Conservation (phyloP, 192 early-diverging fungal species). For the Entophlyctis luteolus region DNA sequence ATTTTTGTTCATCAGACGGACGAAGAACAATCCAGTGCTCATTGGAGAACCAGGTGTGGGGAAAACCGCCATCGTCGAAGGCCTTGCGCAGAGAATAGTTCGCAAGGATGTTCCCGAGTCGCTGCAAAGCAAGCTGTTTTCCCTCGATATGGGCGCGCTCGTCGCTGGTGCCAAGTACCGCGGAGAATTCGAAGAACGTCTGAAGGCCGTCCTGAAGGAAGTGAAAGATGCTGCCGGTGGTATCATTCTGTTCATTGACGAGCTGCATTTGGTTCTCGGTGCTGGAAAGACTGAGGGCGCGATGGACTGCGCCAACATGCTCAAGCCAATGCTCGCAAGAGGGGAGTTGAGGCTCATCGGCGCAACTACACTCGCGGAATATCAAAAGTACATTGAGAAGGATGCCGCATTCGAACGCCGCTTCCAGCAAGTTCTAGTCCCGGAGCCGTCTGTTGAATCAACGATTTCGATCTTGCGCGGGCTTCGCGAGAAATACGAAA, state of each 20-base stretch:
- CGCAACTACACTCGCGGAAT: conserved; percentile 93
- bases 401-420: conserved; percentile 79
- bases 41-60: conserved; percentile 78
- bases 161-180: conserved; percentile 93
- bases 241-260: conserved; percentile 96
- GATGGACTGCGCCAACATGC: conserved; percentile 94
- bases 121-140: conserved; percentile 76
- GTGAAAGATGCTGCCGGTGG: conserved; percentile 83
- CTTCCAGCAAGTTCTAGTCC: conserved; percentile 71
- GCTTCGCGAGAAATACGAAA: conserved; percentile 73
- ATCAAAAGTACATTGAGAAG: conserved; percentile 87
- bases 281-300: conserved; percentile 87
- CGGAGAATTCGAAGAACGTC: conserved; percentile 97
- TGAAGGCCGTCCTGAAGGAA: conserved; percentile 94
- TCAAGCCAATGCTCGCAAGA: conserved; percentile 97
- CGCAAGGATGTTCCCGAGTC: conserved; percentile 85
- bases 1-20: conserved; percentile 41
- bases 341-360: conserved; percentile 95
- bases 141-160: conserved; percentile 91
- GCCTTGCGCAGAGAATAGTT: conserved; percentile 91
- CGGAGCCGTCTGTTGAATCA: conserved; percentile 69
- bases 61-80: conserved; percentile 84
- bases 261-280: conserved; percentile 91
- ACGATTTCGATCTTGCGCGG: conserved; percentile 75
- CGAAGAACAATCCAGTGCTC: conserved; percentile 88